Percentiles rank a stretch among this genome's conserved stretches.
Evolutionary conservation across 345 rosid species (phyloP).

Genomic region (Hirschfeldia incana): DNA sequence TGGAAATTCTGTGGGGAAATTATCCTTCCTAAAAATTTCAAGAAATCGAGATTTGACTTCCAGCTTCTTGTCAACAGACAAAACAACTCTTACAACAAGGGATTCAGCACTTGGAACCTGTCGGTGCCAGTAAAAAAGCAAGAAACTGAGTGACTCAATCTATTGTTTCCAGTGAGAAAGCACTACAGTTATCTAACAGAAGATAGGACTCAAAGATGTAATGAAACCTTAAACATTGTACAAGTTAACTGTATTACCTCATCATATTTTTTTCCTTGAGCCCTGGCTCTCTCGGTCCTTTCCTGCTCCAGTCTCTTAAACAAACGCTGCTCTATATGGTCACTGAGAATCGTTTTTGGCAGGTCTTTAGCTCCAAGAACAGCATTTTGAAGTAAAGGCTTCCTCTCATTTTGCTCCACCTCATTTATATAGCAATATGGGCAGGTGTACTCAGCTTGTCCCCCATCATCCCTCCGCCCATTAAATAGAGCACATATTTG

Average conservation of each 20-base stretch:
- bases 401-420: slow-evolving; percentile 87
- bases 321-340: slow-evolving; percentile 90
- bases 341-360: slow-evolving; percentile 92
- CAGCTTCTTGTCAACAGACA: slow-evolving; percentile 96
- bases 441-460: slow-evolving; percentile 99
- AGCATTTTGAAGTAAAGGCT: slow-evolving; percentile 94
- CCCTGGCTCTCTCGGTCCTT: slow-evolving; percentile 80
- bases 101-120: slow-evolving; percentile 96
- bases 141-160: slow-evolving; percentile 14
- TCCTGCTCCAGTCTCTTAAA: slow-evolving; percentile 72
- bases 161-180: slow-evolving; percentile 3
- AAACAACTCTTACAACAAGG: slow-evolving; percentile 95
- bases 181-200: neutral
- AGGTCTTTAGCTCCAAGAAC: slow-evolving; percentile 98
- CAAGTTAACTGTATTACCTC: slow-evolving; percentile 57
- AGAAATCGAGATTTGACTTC: slow-evolving; percentile 96
- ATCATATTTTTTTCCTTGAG: slow-evolving; percentile 73
- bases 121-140: slow-evolving; percentile 16
- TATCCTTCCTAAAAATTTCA: slow-evolving; percentile 87
- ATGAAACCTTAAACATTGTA: slow-evolving; percentile 20
- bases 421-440: slow-evolving; percentile 91
- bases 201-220: slow-evolving; percentile 1
- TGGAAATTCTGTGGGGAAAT: slow-evolving; percentile 87
- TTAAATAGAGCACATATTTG: slow-evolving; percentile 97
- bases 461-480: slow-evolving; percentile 98